Percentiles rank a stretch among this genome's conserved stretches.
Evolutionary conservation across 108 stramenopile genomes (phyloP).

Genomic region (Mayamaea pseudoterrestris): DNA sequence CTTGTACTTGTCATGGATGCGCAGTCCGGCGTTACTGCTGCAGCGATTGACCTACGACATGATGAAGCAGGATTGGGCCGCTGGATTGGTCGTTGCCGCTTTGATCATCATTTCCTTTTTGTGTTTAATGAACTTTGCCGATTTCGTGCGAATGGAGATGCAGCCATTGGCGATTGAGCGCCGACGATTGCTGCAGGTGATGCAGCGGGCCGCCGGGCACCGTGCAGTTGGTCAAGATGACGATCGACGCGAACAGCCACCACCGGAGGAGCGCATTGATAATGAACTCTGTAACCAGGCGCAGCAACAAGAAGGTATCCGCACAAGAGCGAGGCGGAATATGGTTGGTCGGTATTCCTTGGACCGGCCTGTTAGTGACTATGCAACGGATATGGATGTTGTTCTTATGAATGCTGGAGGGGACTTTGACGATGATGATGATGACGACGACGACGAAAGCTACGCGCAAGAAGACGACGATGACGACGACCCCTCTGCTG

Average conservation of each 20-base stretch:
- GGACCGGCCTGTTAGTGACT: not conserved
- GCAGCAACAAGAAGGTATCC: not conserved
- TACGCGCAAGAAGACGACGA: constrained; percentile 1
- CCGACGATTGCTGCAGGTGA: not conserved
- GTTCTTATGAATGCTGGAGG: no score
- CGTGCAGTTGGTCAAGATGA: no score
- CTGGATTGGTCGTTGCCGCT: constrained; percentile 67
- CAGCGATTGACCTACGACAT: constrained; percentile 28
- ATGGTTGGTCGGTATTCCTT: not conserved
- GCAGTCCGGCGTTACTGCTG: constrained; percentile 45
- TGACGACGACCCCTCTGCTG: constrained; percentile 2
- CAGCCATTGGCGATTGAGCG: constrained; percentile 16
- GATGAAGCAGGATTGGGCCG: constrained; percentile 47
- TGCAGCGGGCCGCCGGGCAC: not conserved
- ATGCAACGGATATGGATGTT: constrained; percentile 1
- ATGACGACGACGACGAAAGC: constrained; percentile 25
- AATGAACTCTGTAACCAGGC: not conserved
- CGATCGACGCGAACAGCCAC: not conserved
- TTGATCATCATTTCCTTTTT: constrained; percentile 80
- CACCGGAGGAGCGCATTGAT: not conserved
- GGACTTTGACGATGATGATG: constrained; percentile 11
- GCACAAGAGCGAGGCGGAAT: not conserved
- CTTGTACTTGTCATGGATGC: constrained; percentile 86
- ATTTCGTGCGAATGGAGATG: constrained; percentile 82
- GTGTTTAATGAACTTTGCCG: constrained; percentile 87